Evolutionary conservation across 2,329 filamentous ascomycete genomes (phyloP).

Genomic region (Aspergillus proliferans): DNA sequence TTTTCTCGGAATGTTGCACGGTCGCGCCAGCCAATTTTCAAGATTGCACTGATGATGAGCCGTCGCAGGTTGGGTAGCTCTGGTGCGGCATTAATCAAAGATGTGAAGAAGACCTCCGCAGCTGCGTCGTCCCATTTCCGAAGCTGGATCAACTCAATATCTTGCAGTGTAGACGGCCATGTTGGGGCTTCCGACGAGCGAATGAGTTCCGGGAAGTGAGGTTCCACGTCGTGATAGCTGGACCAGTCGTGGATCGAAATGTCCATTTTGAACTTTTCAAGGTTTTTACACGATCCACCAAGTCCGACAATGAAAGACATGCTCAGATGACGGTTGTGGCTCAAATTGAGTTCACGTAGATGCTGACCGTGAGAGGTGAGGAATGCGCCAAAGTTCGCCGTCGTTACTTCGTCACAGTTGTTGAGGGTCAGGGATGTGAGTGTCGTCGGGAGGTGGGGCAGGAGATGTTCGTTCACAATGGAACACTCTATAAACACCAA

Average conservation of each 20-base stretch:
- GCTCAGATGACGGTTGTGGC: constrained; percentile 73
- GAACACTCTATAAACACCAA: constrained; percentile 71
- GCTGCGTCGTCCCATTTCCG: constrained; percentile 65
- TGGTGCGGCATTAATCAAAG: constrained; percentile 65
- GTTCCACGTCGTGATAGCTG: constrained; percentile 62
- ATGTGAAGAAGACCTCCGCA: constrained; percentile 72
- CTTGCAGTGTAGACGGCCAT: constrained; percentile 69
- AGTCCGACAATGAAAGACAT: constrained; percentile 67
- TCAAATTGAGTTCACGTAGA: constrained; percentile 63
- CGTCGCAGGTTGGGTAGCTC: constrained; percentile 61
- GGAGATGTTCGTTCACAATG: constrained; percentile 60
- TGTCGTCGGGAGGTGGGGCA: constrained; percentile 61
- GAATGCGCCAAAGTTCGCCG: constrained; percentile 59
- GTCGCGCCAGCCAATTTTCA: constrained; percentile 74
- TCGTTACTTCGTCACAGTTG: constrained; percentile 71
- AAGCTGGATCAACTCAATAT: constrained; percentile 69
- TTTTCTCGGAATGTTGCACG: constrained; percentile 70
- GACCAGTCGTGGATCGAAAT: constrained; percentile 70
- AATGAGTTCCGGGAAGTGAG: constrained; percentile 65
- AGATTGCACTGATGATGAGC: constrained; percentile 67
- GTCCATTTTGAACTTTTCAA: constrained; percentile 69
- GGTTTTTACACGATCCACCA: constrained; percentile 59
- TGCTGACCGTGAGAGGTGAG: constrained; percentile 60
- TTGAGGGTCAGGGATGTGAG: constrained; percentile 65
- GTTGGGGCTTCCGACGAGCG: constrained; percentile 54